Base-by-base conservation (phyloP, 768 basidiomycete genomes). In the Boletus barrowsii region DNA sequence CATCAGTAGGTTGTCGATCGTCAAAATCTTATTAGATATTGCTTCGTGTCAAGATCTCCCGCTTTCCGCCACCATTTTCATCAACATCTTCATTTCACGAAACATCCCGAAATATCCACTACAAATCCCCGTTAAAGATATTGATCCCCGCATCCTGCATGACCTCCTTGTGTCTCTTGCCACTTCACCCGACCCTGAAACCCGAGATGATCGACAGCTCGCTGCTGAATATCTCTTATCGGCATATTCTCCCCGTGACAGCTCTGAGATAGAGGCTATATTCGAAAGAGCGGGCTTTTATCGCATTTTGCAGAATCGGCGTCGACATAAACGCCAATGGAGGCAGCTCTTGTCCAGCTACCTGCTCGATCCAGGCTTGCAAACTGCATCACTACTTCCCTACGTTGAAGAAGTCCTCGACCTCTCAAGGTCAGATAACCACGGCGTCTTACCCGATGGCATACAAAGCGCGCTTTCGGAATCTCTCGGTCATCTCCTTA, bases 71-170 rank as follows among this genome's bases (percentile, higher is more conserved):
- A 73, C 75, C 54, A 93, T 90, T 4, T 90, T 99, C 69, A 79
- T 96, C 47, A 85, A 95, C 65, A 98, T 99, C 56, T 99, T 99
- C 72, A 81, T 98, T 53, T 92, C 97, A 4, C 87, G 95, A 54
- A 99, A 98, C 69, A 83, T 97, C 11, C 93, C 97, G 0, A 98
- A 98, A 73, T 99, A 98, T 72, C 85, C 89, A 2, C 94, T 97
- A 71, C 92, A 86, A 69, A 78, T 93, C 45, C 57, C 13, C 0
- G 48, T 59, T 33, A 45, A 59, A 40, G 62, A 56, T 46, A 75
- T 93, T 40, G 72, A 86, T 0, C 82, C 87, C 1, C 85, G 80
- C 55, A 75, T 81, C 4, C 76, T 94, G 17, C 87, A 93, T 62
- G 77, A 74, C 39, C 83, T 98, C 62, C 81, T 99, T 46, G 76